A percentile compares a stretch with the other conserved stretches of the same genome.
Conservation (phyloP, 2,329 filamentous ascomycete species). For the Ceratocystis ficicola region DNA sequence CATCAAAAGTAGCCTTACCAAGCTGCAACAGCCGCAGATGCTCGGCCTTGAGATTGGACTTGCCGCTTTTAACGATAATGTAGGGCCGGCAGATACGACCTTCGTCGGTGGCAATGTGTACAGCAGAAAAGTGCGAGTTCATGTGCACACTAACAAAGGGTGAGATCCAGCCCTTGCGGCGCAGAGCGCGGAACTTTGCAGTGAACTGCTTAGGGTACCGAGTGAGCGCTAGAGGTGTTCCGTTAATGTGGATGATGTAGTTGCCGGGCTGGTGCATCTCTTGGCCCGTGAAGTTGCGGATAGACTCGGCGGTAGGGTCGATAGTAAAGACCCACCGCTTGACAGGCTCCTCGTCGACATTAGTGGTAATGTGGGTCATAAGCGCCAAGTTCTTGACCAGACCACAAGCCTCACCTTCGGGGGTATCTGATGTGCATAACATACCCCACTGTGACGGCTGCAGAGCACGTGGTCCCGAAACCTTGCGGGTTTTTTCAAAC, state of each 20-base stretch:
- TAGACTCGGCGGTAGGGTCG: conserved; percentile 68
- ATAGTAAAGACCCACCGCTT: conserved; percentile 75
- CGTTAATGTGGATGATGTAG: conserved; percentile 90
- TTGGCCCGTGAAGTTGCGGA: conserved; percentile 58
- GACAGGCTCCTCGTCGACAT: conserved; percentile 85
- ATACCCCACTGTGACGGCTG: conserved; percentile 98
- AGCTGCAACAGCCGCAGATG: conserved; percentile 73
- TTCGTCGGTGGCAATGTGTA: conserved; percentile 94
- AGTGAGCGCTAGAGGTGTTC: conserved; percentile 82
- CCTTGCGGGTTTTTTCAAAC: conserved; percentile 97
- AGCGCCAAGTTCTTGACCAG: conserved; percentile 94
- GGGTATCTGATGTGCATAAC: conserved; percentile 93
- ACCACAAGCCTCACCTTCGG: conserved; percentile 96
- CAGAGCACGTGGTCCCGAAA: conserved; percentile 85
- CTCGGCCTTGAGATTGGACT: conserved; percentile 64
- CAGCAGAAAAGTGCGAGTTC: conserved; percentile 80
- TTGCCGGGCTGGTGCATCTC: conserved; percentile 76
- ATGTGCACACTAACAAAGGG: conserved; percentile 96
- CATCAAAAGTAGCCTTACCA: conserved; percentile 80
- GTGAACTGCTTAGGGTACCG: conserved; percentile 77
- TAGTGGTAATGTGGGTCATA: conserved; percentile 98
- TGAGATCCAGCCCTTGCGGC: conserved; percentile 81
- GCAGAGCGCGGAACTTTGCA: conserved; percentile 69
- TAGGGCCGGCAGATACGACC: conserved; percentile 91
- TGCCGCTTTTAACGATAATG: conserved; percentile 83